phyloP scores from a whole-genome alignment of 306 rosid species.

The Malus asiatica region DNA sequence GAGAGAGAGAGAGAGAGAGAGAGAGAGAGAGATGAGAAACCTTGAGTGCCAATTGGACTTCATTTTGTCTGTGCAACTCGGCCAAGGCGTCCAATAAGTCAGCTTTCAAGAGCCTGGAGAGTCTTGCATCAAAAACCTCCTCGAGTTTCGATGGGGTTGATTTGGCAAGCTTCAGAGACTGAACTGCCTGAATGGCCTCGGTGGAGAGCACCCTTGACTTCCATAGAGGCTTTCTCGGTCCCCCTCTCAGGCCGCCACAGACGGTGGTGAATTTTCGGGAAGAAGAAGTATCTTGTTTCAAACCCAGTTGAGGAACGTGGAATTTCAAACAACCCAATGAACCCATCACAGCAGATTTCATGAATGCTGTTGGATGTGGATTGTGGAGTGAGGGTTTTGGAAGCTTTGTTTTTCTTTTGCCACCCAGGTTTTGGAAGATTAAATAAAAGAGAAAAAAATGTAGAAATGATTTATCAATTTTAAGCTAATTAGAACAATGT shows the following conservation, averaged over 20 bases:
- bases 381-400: background rate
- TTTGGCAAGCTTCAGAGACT: slow-evolving; percentile 59
- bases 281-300: background rate
- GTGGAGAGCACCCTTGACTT: slow-evolving; percentile 39
- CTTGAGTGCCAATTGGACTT: slow-evolving; percentile 42
- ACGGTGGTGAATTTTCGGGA: background rate
- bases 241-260: slow-evolving; percentile 49
- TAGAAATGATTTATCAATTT: too few relatives aligned
- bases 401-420: background rate
- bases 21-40: slow-evolving; percentile 3
- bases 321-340: slow-evolving; percentile 8
- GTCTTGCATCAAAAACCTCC: slow-evolving; percentile 31
- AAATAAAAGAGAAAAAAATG: background rate
- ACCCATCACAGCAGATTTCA: background rate
- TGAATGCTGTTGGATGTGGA: background rate
- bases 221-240: slow-evolving; percentile 32
- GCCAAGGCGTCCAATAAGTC: slow-evolving; percentile 46
- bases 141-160: slow-evolving; percentile 25
- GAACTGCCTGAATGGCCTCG: slow-evolving; percentile 67
- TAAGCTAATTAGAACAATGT: too few relatives aligned
- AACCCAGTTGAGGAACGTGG: background rate
- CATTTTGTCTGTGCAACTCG: slow-evolving; percentile 51
- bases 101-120: slow-evolving; percentile 48
- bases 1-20: too few relatives aligned
- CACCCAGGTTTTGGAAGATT: background rate